Evolutionary conservation across 345 rosid species (phyloP), one percentile per base, ranked within the genome.

Genomic region (Brassica carinata): DNA sequence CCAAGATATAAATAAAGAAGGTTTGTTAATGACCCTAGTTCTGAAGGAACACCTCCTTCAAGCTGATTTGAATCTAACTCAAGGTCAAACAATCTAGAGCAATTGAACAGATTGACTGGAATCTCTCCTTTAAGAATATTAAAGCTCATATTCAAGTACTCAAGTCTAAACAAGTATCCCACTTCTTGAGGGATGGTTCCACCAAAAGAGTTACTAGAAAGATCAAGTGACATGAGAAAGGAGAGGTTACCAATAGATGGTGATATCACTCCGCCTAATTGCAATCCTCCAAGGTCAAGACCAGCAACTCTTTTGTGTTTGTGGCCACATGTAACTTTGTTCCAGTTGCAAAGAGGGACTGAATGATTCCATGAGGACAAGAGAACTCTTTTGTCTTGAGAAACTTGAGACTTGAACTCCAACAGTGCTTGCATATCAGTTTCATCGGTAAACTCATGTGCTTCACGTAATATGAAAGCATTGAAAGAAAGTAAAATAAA

Each of bases 301-400:
- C 4, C 0, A 11, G 77, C 33, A 11, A 85, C 78, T 76, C 85
- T 66, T 8, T 63, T 69, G 72, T 74, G 82, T 14, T 30, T 59
- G 13, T n/a, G 73, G 19, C 84, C 36, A 66, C 85, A 82, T 5
- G 67, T 67, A 59, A 85, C 65, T 2, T 83, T 83, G 1, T 51
- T 29, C 87, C 85, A 85, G 0, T 67, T n/a, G 65, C 87, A 85
- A 1, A 82, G 76, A 45, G 79, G 85, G 7, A 3, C 7, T 11
- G 85, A 79, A 15, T 79, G 26, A 68, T 85, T 85, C 87, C 87
- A 85, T 0, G 81, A 79, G 38, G 67, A 58, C 61, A 82, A 34
- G 3, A 61, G 23, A 1, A 6, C 79, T 53, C 51, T 31, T 26
- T 77, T 74, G 8, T 8, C 69, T 17, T 79, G 9, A 59, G 55